These are phyloP conservation scores for Penicillium odoratum DNA, from an alignment of 495 filamentous ascomycete species.

Conservation along the genomic window DNA sequence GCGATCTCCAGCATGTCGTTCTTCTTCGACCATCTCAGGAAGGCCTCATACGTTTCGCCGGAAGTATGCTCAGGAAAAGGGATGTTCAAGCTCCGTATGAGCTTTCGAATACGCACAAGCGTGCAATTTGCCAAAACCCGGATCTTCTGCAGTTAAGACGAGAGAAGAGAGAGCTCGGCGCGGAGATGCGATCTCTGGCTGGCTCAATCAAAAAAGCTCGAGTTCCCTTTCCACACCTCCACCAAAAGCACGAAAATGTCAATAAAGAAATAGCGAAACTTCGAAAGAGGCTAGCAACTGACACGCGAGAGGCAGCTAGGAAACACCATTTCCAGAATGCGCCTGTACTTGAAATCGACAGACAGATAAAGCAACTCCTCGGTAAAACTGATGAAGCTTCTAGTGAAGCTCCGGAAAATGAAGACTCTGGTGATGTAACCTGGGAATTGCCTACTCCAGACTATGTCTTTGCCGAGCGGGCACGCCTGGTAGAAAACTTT, in stretches of 20 bases:
- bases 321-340: slow-evolving; percentile 31
- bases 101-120: slow-evolving; percentile 25
- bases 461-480: slow-evolving; percentile 29
- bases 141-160: slow-evolving; percentile 25
- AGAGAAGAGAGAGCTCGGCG: slow-evolving; percentile 32
- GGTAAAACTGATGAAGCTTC: slow-evolving; percentile 14
- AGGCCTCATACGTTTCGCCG: slow-evolving; percentile 17
- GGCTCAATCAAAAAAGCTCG: slow-evolving; percentile 25
- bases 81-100: slow-evolving; percentile 23
- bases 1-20: slow-evolving; percentile 29
- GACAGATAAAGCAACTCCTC: slow-evolving; percentile 31
- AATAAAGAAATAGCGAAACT: slow-evolving; percentile 26
- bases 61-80: slow-evolving; percentile 30
- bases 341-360: slow-evolving; percentile 28
- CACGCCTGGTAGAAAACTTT: slow-evolving; percentile 29
- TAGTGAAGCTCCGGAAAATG: no score
- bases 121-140: slow-evolving; percentile 27
- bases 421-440: slow-evolving; percentile 20
- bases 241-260: slow-evolving; percentile 25
- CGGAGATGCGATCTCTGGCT: slow-evolving; percentile 31
- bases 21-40: slow-evolving; percentile 28
- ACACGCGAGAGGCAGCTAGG: slow-evolving; percentile 28
- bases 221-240: slow-evolving; percentile 26
- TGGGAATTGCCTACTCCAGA: slow-evolving; percentile 24
- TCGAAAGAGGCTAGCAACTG: slow-evolving; percentile 22